Evolutionary conservation across 208 protist species (phyloP).

Genomic region (Borovskyia barvae): DNA sequence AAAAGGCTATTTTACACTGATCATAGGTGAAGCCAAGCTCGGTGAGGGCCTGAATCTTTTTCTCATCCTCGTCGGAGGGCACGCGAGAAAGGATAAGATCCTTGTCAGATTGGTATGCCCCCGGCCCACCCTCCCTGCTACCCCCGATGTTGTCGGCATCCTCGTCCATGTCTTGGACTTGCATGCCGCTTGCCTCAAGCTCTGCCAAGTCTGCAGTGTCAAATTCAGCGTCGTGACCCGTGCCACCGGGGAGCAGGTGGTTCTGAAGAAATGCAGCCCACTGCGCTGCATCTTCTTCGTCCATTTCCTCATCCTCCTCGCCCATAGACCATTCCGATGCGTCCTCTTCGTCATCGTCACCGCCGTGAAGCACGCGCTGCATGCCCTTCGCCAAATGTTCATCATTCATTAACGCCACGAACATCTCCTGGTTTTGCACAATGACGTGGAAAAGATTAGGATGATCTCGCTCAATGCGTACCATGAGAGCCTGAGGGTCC

Average conservation of each 20-base stretch:
- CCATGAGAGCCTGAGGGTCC: slow-evolving; percentile 65
- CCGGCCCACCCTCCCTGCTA: slow-evolving; percentile 13
- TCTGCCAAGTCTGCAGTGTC: slow-evolving; percentile 16
- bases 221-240: slow-evolving; percentile 7
- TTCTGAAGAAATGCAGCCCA: slow-evolving; percentile 12
- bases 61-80: slow-evolving; percentile 75
- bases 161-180: slow-evolving; percentile 21
- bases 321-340: slow-evolving; percentile 24
- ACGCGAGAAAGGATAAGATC: slow-evolving; percentile 52
- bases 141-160: slow-evolving; percentile 7
- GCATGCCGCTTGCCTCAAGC: slow-evolving; percentile 28
- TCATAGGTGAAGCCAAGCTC: slow-evolving; percentile 84
- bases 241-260: slow-evolving; percentile 6
- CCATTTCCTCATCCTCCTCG: slow-evolving; percentile 25
- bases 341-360: slow-evolving; percentile 14
- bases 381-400: slow-evolving; percentile 47
- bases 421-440: slow-evolving; percentile 68
- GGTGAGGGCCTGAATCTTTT: slow-evolving; percentile 80
- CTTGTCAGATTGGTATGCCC: slow-evolving; percentile 26
- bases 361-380: slow-evolving; percentile 30
- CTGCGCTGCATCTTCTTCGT: slow-evolving; percentile 32
- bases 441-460: slow-evolving; percentile 81
- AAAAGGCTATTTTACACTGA: slow-evolving; percentile 84
- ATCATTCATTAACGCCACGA: slow-evolving; percentile 78
- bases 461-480: slow-evolving; percentile 66